Base-by-base conservation (phyloP, 1,284 basidiomycete species). In the Melampsora medusae region DNA sequence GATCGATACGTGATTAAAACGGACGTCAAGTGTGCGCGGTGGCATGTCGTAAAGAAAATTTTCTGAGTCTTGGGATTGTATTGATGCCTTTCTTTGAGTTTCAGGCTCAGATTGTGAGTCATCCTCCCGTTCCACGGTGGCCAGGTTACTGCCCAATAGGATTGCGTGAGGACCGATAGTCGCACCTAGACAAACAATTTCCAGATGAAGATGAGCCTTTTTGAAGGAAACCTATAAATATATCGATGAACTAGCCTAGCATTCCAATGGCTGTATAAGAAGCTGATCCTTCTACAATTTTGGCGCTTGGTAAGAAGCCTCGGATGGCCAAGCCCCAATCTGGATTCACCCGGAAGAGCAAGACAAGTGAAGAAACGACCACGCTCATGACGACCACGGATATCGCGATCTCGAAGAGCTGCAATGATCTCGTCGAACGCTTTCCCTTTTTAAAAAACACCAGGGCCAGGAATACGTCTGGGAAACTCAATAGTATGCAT, bases 321-420 rank as follows among this genome's bases (percentile, higher is more conserved):
- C 42, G 42, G 19, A 72, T 64, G 25, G 65, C 70, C 6, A 65
- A 48, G 5, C 48, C 25, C 22, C 60, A 50, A 14, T 53, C 12
- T 3, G 70, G 70, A n/a, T 72, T 66, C 2, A 72, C 62, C 38
- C 66, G 66, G 49, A 72, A 64, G 10, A 72, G 46, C 10, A 72
- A 22, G 35, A 72, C 38, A 31, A 72, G 33, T 22, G 70, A 60
- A 10, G 62, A 35, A 22, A 72, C 49, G 12, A 72, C 62, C 16
- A 72, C 70, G 17, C 46, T 50, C 62, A 72, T 64, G 46, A 72
- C 62, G 42, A 72, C 48, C 31, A 72, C 4, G 2, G 62, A 61
- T 31, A 72, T 64, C 46, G 53, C 49, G 70, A 72, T 72, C 22
- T 72, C 70, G n/a, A 72, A 72, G 19, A 72, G 48, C 28, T 66